Evolutionary conservation across 2,329 filamentous ascomycete species (phyloP).

Genomic region (Botryosphaeria dothidea): DNA sequence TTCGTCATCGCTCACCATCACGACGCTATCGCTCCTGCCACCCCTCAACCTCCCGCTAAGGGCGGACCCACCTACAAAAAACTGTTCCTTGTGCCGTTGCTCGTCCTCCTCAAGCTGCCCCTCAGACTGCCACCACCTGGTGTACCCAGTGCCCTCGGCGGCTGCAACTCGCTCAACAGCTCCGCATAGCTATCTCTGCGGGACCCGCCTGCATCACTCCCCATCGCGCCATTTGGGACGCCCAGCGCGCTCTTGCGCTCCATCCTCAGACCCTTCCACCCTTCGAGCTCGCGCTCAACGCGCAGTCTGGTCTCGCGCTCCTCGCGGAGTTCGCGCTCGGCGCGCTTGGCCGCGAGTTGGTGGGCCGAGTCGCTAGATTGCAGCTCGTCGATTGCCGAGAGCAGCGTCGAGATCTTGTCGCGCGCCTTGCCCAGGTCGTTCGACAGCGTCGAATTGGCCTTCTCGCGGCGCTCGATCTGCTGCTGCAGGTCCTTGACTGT

Average conservation of each 20-base stretch:
- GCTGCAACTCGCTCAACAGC: slow-evolving; percentile 14
- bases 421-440: slow-evolving; percentile 84
- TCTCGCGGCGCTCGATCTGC: slow-evolving; percentile 92
- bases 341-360: slow-evolving; percentile 79
- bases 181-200: slow-evolving; percentile 38
- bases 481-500: slow-evolving; percentile 89
- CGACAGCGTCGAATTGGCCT: slow-evolving; percentile 74
- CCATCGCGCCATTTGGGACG: slow-evolving; percentile 27
- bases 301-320: slow-evolving; percentile 79
- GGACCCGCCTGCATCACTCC: slow-evolving; percentile 41
- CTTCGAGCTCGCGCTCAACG: slow-evolving; percentile 86
- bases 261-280: slow-evolving; percentile 70
- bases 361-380: slow-evolving; percentile 82
- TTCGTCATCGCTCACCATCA: not conserved
- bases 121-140: slow-evolving; percentile 1
- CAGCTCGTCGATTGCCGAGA: slow-evolving; percentile 89
- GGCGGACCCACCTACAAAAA: slow-evolving; percentile 21
- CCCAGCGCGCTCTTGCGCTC: slow-evolving; percentile 52
- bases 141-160: not conserved
- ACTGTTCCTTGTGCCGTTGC: slow-evolving; percentile 13
- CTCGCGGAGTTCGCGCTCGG: slow-evolving; percentile 86
- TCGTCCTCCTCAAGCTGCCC: not conserved
- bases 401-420: slow-evolving; percentile 86
- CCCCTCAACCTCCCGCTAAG: slow-evolving; percentile 17
- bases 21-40: not conserved